phyloP scores from a whole-genome alignment of 352 stramenopile genomes.

The Pythium angustatum region DNA sequence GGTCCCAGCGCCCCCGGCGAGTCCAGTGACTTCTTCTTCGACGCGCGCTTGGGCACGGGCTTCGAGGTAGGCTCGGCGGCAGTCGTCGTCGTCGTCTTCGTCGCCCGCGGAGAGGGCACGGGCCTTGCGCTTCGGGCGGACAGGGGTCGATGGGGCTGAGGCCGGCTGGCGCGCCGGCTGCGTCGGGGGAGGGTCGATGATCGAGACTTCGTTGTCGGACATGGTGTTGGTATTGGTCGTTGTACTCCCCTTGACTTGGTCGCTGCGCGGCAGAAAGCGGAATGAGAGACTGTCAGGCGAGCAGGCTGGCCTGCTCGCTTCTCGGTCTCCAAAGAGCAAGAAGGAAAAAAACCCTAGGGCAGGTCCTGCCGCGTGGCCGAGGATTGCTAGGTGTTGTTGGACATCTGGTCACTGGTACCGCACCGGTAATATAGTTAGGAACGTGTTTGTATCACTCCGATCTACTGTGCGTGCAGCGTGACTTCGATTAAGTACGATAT shows the following conservation, averaged over 20 bases:
- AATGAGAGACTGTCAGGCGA: background rate
- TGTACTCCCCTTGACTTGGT: constrained; percentile 7
- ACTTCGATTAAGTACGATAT: no score
- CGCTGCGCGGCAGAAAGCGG: constrained; percentile 6
- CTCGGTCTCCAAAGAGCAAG: no score
- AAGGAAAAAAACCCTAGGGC: no score
- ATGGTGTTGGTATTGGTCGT: constrained; percentile 1
- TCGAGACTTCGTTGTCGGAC: background rate
- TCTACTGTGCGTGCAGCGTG: no score
- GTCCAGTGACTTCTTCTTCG: background rate
- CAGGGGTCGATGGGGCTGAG: background rate
- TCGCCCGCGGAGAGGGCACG: background rate
- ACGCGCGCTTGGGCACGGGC: background rate
- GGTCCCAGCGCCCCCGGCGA: background rate
- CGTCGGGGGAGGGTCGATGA: background rate
- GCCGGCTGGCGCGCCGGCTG: background rate
- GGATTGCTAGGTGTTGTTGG: no score
- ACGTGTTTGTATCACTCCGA: no score
- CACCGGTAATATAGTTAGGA: no score
- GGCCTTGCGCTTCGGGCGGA: constrained; percentile 3
- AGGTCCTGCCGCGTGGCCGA: no score
- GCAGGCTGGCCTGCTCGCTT: no score
- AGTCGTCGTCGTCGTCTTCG: background rate
- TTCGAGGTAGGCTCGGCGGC: background rate
- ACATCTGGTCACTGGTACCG: no score